A percentile compares a stretch with the other conserved stretches of the same genome.
phyloP scores from a whole-genome alignment of 148 eudicot species.

The Cornus kousa region DNA sequence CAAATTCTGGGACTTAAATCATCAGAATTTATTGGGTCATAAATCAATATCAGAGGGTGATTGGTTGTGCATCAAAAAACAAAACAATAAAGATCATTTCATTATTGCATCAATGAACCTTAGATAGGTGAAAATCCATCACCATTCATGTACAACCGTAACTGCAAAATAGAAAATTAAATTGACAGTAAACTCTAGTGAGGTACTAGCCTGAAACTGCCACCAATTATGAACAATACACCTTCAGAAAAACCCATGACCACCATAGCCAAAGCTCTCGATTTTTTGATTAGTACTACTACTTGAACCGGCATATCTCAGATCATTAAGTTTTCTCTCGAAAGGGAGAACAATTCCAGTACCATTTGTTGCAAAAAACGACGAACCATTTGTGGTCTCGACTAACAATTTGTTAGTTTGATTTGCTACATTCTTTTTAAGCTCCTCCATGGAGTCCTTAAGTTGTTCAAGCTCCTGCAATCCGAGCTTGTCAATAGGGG shows the following conservation, averaged over 20 bases:
- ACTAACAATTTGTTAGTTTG: constrained; percentile 29
- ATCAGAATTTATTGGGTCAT: too few relatives aligned
- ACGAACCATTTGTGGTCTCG: constrained; percentile 8
- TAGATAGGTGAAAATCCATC: too few relatives aligned
- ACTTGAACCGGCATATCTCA: constrained; percentile 20
- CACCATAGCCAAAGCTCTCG: constrained; percentile 19
- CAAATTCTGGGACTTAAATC: too few relatives aligned
- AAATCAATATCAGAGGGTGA: background rate
- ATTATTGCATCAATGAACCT: background rate
- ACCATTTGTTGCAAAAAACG: background rate
- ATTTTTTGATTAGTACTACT: constrained; percentile 5
- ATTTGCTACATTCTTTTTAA: constrained; percentile 37
- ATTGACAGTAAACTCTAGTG: constrained; percentile 20
- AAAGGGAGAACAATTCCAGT: background rate
- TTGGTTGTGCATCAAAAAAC: background rate
- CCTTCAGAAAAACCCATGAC: constrained; percentile 18
- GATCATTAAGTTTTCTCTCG: constrained; percentile 28
- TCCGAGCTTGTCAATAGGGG: constrained; percentile 42
- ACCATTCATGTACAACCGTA: background rate
- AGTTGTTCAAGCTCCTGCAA: constrained; percentile 40
- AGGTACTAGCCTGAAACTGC: constrained; percentile 23
- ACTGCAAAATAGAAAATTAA: background rate
- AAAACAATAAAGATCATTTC: background rate
- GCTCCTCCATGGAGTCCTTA: constrained; percentile 50
- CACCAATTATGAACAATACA: background rate